Evolutionary conservation across 257 asterid genomes (phyloP).

Genomic region (Pogostemon cablin): DNA sequence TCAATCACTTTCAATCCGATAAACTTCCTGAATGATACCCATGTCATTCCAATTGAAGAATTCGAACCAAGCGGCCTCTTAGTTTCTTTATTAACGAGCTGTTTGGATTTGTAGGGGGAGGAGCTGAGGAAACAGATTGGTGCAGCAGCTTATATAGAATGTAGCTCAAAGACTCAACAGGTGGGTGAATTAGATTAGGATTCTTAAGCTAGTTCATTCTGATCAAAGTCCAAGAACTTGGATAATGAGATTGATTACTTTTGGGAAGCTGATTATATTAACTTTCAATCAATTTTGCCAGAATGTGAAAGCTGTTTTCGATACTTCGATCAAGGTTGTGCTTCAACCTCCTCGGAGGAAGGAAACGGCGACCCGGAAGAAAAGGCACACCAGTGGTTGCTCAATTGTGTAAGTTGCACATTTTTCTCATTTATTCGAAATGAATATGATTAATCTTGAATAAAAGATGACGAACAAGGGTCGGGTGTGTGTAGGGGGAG

Average conservation of each 20-base stretch:
- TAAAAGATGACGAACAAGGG: neutral
- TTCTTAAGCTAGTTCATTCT: neutral
- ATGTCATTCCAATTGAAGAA: too few relatives aligned
- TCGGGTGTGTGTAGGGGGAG: too few relatives aligned
- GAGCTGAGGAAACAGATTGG: conserved; percentile 95
- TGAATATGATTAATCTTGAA: neutral
- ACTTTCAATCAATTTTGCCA: conserved; percentile 23
- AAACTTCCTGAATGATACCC: too few relatives aligned
- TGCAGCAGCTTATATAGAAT: conserved; percentile 92
- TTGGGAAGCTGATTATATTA: conserved; percentile 10
- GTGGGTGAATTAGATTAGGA: conserved; percentile 32
- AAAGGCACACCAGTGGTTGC: conserved; percentile 64
- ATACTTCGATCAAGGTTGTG: conserved; percentile 91
- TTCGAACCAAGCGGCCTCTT: too few relatives aligned
- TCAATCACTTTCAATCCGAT: too few relatives aligned
- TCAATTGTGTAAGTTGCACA: conserved; percentile 71
- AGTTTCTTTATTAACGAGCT: neutral
- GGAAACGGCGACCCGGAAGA: conserved; percentile 61
- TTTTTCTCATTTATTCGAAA: neutral
- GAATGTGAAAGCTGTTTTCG: conserved; percentile 97
- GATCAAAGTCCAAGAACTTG: neutral
- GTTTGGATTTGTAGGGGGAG: conserved; percentile 66
- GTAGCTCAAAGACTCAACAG: conserved; percentile 99
- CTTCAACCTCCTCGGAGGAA: conserved; percentile 91
- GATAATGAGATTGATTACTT: neutral